Percentiles rank a stretch among this genome's conserved stretches.
These are phyloP conservation scores for Ceratobasidium sp. DNA, from an alignment of 1,284 basidiomycete genomes.

Conservation along the genomic window DNA sequence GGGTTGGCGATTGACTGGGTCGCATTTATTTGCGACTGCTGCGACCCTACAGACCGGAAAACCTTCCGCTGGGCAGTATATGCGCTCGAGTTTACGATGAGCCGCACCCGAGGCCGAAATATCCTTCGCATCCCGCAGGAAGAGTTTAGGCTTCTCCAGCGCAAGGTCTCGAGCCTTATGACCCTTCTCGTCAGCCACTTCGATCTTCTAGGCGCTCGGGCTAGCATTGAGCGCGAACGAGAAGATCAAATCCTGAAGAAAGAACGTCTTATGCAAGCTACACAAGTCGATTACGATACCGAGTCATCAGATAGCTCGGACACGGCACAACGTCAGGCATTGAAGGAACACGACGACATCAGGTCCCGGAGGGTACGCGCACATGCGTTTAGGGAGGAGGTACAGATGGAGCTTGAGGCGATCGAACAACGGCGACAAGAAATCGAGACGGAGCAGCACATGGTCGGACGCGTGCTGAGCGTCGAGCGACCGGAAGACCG, in stretches of 20 bases:
- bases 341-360: conserved; percentile 28
- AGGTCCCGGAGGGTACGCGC: conserved; percentile 56
- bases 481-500: conserved; percentile 91
- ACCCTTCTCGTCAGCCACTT: conserved; percentile 96
- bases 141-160: conserved; percentile 89
- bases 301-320: conserved; percentile 18
- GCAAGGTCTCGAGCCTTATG: conserved; percentile 97
- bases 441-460: conserved; percentile 74
- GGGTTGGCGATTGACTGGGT: conserved; percentile 96
- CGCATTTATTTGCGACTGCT: conserved; percentile 97
- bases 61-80: conserved; percentile 99
- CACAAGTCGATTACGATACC: conserved; percentile 43
- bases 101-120: conserved; percentile 88
- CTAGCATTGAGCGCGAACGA: conserved; percentile 85
- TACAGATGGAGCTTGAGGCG: conserved; percentile 66
- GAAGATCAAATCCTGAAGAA: conserved; percentile 64
- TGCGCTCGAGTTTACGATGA: conserved; percentile 92
- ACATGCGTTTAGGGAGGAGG: conserved; percentile 77
- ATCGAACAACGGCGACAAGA: conserved; percentile 72
- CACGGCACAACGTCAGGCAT: conserved; percentile 18
- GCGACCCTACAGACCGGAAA: conserved; percentile 94
- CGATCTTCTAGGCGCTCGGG: conserved; percentile 95
- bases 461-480: conserved; percentile 89
- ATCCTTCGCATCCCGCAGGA: conserved; percentile 90
- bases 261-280: conserved; percentile 71